Conservation (phyloP, 1,284 basidiomycete species). For the Xerocomus amazonicus region DNA sequence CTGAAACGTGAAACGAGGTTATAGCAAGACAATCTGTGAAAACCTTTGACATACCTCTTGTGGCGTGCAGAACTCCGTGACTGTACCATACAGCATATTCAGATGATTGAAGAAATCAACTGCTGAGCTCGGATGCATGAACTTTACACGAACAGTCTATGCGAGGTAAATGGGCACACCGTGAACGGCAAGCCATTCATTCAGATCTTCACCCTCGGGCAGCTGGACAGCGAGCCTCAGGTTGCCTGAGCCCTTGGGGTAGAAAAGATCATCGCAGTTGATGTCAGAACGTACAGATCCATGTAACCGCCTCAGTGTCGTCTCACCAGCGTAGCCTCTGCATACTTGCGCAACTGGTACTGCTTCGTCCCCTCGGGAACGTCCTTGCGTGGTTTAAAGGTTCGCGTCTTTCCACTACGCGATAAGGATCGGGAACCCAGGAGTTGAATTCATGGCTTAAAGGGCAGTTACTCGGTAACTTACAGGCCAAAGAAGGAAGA, state of each 20-base stretch:
- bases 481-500: slow-evolving; percentile 84
- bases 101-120: slow-evolving; percentile 96
- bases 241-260: slow-evolving; percentile 83
- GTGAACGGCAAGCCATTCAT: slow-evolving; percentile 97
- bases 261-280: slow-evolving; percentile 13
- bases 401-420: slow-evolving; percentile 79
- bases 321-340: slow-evolving; percentile 89
- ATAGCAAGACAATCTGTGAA: slow-evolving; percentile 9
- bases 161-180: slow-evolving; percentile 49
- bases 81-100: slow-evolving; percentile 94
- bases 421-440: slow-evolving; percentile 7
- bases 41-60: slow-evolving; percentile 64
- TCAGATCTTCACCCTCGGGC: slow-evolving; percentile 91
- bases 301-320: background rate
- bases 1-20: slow-evolving; percentile 37
- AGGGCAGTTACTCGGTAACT: slow-evolving; percentile 31
- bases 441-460: slow-evolving; percentile 8
- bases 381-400: slow-evolving; percentile 96
- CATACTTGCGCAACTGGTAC: slow-evolving; percentile 95
- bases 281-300: slow-evolving; percentile 5
- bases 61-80: slow-evolving; percentile 95
- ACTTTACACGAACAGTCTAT: background rate
- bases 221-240: slow-evolving; percentile 84
- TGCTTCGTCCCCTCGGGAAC: slow-evolving; percentile 95
- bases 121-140: slow-evolving; percentile 44